Evolutionary conservation across 2,329 filamentous ascomycete species (phyloP).

Genomic region (Ophiosphaerella herpotricha): DNA sequence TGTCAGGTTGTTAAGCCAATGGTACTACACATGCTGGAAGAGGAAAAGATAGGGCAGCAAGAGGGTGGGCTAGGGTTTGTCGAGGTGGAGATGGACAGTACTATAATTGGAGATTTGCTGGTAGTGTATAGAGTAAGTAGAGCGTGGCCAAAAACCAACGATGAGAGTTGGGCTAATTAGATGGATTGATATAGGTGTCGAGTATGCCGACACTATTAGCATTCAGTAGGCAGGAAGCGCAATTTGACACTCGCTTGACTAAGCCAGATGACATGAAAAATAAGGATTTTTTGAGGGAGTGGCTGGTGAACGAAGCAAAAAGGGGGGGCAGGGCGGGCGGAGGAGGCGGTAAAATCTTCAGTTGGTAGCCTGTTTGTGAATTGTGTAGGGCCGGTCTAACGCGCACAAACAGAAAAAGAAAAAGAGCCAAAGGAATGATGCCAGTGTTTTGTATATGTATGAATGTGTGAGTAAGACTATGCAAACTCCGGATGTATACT

Average conservation of each 20-base stretch:
- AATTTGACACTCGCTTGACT: constrained; percentile 52
- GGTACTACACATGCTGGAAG: constrained; percentile 49
- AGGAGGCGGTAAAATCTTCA: constrained; percentile 51
- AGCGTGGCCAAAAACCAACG: neutral
- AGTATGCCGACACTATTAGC: constrained; percentile 56
- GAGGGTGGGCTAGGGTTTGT: constrained; percentile 54
- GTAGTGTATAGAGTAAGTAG: constrained; percentile 46
- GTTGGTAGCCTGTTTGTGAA: constrained; percentile 40
- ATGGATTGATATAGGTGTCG: constrained; percentile 41
- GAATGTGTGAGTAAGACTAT: neutral
- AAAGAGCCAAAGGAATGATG: constrained; percentile 1
- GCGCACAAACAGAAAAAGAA: neutral
- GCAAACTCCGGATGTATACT: no score
- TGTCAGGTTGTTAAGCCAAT: constrained; percentile 52
- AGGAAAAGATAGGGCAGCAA: constrained; percentile 50
- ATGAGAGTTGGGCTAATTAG: neutral
- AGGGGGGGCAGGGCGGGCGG: constrained; percentile 52
- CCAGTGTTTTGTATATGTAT: neutral
- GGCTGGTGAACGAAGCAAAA: constrained; percentile 54
- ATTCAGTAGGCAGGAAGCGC: constrained; percentile 56
- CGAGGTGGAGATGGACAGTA: constrained; percentile 55
- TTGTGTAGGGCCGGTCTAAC: neutral
- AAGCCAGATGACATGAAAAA: constrained; percentile 53
- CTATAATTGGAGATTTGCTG: constrained; percentile 48
- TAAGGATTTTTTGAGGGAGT: constrained; percentile 50